Evolutionary conservation across 768 basidiomycete species (phyloP).

Genomic region (Boletus barrowsii): DNA sequence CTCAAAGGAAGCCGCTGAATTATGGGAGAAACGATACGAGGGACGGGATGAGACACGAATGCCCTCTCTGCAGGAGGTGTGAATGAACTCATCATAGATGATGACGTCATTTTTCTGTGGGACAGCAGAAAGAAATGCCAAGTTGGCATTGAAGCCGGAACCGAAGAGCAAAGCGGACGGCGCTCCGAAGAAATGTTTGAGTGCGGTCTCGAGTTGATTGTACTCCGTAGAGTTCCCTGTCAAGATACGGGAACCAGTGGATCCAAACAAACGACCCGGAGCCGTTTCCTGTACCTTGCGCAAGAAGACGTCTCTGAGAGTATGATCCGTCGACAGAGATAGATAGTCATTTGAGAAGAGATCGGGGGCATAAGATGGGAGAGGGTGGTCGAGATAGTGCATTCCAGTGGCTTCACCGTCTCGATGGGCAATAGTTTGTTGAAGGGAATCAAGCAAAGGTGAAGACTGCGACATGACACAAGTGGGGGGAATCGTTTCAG

Average conservation of each 20-base stretch:
- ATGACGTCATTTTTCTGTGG: conserved; percentile 45
- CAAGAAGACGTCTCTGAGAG: conserved; percentile 33
- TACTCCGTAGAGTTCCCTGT: conserved; percentile 34
- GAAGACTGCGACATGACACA: conserved; percentile 8
- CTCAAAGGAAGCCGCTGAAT: conserved; percentile 21
- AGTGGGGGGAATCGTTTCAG: neutral
- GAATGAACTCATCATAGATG: conserved; percentile 52
- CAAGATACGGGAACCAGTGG: conserved; percentile 48
- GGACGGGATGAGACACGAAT: conserved; percentile 36
- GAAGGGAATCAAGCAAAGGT: conserved; percentile 9
- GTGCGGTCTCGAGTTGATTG: conserved; percentile 12
- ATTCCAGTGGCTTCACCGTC: neutral
- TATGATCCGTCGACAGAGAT: conserved; percentile 37
- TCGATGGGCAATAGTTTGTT: conserved; percentile 5
- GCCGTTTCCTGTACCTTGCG: conserved; percentile 23
- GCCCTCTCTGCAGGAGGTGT: conserved; percentile 52
- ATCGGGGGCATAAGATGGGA: conserved; percentile 26
- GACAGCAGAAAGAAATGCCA: conserved; percentile 46
- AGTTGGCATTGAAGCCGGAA: conserved; percentile 54
- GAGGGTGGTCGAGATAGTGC: conserved; percentile 12
- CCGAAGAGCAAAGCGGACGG: conserved; percentile 48
- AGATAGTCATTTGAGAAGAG: conserved; percentile 53
- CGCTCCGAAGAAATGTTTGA: conserved; percentile 18
- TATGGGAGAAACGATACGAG: conserved; percentile 39
- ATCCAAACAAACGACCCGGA: conserved; percentile 36